Percentiles rank a stretch among this genome's conserved stretches.
phyloP scores from a whole-genome alignment of 805 yeast species.

The Starmera amethionina region DNA sequence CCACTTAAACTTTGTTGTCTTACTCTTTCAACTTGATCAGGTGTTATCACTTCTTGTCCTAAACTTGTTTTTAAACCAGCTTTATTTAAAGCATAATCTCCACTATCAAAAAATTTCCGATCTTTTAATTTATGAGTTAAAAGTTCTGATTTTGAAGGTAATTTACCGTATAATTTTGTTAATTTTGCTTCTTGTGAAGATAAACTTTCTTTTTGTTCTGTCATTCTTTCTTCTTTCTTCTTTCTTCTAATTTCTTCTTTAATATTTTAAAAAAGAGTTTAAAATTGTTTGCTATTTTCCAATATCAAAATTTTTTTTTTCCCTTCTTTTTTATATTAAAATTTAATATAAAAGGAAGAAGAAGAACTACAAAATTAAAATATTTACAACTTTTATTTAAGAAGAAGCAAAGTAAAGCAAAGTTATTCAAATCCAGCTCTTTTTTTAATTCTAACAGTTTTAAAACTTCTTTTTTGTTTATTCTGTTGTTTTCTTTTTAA shows the following conservation, averaged over 20 bases:
- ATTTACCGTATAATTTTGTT: conserved; percentile 72
- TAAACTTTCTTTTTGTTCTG: conserved; percentile 32
- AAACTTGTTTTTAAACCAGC: conserved; percentile 36
- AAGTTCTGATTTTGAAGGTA: conserved; percentile 74
- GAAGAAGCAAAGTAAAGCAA: too few species aligned
- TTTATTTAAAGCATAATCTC: conserved; percentile 83
- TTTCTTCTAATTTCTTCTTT: too few species aligned
- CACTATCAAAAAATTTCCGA: conserved; percentile 87
- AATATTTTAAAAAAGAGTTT: too few species aligned
- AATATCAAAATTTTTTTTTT: too few species aligned
- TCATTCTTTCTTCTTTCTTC: conserved; percentile 21
- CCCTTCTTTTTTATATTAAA: too few species aligned
- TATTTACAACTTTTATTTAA: too few species aligned
- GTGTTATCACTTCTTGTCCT: conserved; percentile 13
- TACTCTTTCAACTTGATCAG: conserved; percentile 48
- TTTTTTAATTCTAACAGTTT: conserved; percentile 41
- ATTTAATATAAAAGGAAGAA: too few species aligned
- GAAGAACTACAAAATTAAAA: too few species aligned
- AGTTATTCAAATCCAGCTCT: conserved; percentile 97
- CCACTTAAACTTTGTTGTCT: conserved; percentile 51
- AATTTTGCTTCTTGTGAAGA: conserved; percentile 75
- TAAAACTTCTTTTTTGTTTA: conserved; percentile 55
- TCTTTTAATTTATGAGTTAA: conserved; percentile 71
- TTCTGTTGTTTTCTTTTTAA: conserved; percentile 65
- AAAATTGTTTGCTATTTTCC: too few species aligned